Conservation (phyloP, 805 yeast genomes). For the Ogataea paraovalis region DNA sequence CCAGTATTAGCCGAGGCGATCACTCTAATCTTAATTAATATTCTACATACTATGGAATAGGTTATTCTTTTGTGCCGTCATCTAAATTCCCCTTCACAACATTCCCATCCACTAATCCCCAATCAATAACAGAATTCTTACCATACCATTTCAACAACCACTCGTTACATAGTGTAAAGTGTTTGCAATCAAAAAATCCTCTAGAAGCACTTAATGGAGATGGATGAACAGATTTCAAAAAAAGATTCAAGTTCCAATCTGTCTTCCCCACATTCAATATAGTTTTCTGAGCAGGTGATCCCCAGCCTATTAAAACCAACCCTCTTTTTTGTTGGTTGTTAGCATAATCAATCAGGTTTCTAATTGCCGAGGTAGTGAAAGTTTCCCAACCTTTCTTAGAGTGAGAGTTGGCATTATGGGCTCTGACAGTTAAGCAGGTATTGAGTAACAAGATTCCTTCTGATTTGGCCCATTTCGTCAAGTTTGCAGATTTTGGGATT, state of each 20-base stretch:
- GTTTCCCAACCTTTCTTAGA: slow-evolving; percentile 88
- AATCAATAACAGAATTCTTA: slow-evolving; percentile 20
- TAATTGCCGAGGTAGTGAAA: slow-evolving; percentile 73
- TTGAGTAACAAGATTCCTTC: slow-evolving; percentile 87
- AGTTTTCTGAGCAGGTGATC: slow-evolving; percentile 41
- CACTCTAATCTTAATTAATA: too few relatives aligned
- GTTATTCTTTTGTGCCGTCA: too few relatives aligned
- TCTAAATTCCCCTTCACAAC: neutral
- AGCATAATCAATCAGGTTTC: slow-evolving; percentile 46
- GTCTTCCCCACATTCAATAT: slow-evolving; percentile 26
- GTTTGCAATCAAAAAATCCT: slow-evolving; percentile 77
- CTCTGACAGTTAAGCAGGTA: slow-evolving; percentile 85
- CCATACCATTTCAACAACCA: slow-evolving; percentile 57
- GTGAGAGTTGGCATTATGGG: slow-evolving; percentile 92
- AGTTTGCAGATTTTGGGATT: slow-evolving; percentile 59
- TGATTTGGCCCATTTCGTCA: slow-evolving; percentile 72
- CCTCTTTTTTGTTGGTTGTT: slow-evolving; percentile 40
- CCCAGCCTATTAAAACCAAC: slow-evolving; percentile 67
- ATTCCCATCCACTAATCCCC: slow-evolving; percentile 17
- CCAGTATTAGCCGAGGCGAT: too few relatives aligned
- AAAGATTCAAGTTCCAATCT: slow-evolving; percentile 37
- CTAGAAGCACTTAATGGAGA: slow-evolving; percentile 89
- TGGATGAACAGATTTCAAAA: slow-evolving; percentile 83
- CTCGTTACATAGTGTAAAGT: slow-evolving; percentile 69
- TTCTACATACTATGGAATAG: too few relatives aligned